Percentiles rank a stretch among this genome's conserved stretches.
Evolutionary conservation across 768 basidiomycete genomes (phyloP).

Genomic region (Collybiopsis luxurians): DNA sequence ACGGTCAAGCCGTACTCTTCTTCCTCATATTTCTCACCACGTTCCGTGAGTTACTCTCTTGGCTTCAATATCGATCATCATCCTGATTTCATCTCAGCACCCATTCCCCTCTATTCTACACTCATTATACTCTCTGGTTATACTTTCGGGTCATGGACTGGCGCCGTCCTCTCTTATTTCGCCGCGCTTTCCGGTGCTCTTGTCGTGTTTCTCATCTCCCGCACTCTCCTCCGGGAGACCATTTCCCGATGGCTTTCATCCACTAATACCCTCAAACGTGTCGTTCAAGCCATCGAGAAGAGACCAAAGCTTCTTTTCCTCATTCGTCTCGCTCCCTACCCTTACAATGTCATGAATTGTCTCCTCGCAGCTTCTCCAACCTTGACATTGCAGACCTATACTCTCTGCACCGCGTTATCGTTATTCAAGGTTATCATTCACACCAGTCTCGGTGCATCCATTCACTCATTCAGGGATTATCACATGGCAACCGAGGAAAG

Average conservation of each 20-base stretch:
- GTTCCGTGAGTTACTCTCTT: slow-evolving; percentile 58
- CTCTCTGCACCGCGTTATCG: slow-evolving; percentile 75
- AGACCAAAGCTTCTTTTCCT: slow-evolving; percentile 87
- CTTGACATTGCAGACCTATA: slow-evolving; percentile 76
- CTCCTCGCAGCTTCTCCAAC: slow-evolving; percentile 86
- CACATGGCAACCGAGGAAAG: slow-evolving; percentile 35
- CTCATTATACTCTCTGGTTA: slow-evolving; percentile 91
- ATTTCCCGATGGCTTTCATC: slow-evolving; percentile 74
- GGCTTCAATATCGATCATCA: slow-evolving; percentile 7
- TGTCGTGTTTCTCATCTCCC: slow-evolving; percentile 78
- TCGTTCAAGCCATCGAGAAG: slow-evolving; percentile 84
- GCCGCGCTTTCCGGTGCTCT: slow-evolving; percentile 85
- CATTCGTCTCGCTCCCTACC: slow-evolving; percentile 89
- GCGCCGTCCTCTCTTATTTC: slow-evolving; percentile 83
- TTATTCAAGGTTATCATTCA: slow-evolving; percentile 91
- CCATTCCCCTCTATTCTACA: slow-evolving; percentile 89
- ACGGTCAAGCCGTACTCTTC: slow-evolving; percentile 80
- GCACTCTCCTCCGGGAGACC: slow-evolving; percentile 64
- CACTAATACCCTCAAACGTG: slow-evolving; percentile 70
- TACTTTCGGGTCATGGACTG: slow-evolving; percentile 81
- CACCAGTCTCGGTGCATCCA: slow-evolving; percentile 82
- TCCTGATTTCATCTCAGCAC: slow-evolving; percentile 47
- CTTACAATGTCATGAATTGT: slow-evolving; percentile 94
- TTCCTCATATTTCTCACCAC: slow-evolving; percentile 83
- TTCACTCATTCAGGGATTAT: slow-evolving; percentile 78